Conservation (phyloP, 306 rosid genomes). For the Citrullus amarus region DNA sequence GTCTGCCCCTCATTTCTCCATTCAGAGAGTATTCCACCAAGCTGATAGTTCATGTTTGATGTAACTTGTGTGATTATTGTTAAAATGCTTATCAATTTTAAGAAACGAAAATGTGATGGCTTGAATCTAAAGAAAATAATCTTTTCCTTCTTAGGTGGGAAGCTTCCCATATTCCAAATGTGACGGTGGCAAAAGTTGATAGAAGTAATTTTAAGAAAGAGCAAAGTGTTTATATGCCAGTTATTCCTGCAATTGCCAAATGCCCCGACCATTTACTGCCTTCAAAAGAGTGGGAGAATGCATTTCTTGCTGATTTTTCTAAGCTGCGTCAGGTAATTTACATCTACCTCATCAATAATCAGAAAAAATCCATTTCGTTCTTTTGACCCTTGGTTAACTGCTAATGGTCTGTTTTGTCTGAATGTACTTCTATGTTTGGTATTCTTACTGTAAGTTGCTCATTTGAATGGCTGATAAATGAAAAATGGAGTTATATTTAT, state of each 20-base stretch:
- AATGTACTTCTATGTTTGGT: not conserved
- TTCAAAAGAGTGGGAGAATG: conserved; percentile 70
- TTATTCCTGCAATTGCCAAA: conserved; percentile 63
- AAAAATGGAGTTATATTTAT: not conserved
- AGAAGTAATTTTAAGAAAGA: conserved; percentile 45
- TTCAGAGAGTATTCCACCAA: not conserved
- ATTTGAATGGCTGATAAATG: not conserved
- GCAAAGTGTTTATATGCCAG: conserved; percentile 81
- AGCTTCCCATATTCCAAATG: conserved; percentile 66
- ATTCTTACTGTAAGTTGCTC: not conserved
- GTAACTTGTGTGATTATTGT: not conserved
- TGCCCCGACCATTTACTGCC: conserved; percentile 80
- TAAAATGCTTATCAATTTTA: not conserved
- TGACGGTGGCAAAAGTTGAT: conserved; percentile 75
- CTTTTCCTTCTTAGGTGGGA: conserved; percentile 56
- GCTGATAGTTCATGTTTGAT: not conserved
- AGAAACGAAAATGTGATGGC: not conserved
- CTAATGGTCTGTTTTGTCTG: not conserved
- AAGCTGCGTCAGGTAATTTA: conserved; percentile 51
- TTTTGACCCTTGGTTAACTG: not conserved
- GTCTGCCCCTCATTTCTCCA: not conserved
- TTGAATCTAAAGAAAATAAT: not conserved
- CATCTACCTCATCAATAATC: not conserved
- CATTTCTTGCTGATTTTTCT: conserved; percentile 65
- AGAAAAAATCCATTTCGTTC: not conserved